Evolutionary conservation across 176 grass and related monocot genomes (phyloP), one percentile per base, ranked within the genome.

Genomic region (Musa beccarii): DNA sequence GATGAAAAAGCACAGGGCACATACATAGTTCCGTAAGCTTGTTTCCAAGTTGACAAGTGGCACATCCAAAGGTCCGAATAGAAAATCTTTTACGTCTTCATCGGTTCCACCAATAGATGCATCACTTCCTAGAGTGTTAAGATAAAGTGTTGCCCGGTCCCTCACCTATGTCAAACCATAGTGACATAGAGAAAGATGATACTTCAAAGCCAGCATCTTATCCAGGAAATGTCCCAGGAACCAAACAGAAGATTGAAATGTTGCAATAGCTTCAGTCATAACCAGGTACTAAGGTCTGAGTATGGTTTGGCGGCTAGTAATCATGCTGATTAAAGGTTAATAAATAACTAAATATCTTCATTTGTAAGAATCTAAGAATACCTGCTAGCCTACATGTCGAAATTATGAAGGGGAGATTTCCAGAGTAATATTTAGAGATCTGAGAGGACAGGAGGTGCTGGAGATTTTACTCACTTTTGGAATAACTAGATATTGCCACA

Each of bases 61-160:
- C 76, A 94, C 84, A 78, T 99, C 95, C 83, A 99, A 86, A 70
- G 95, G 89, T 63, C 95, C 88, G 72, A 99, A 99, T 54, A 99
- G 90, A 68, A 99, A 94, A 16, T 94, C 91, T 25, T 84, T 89
- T 21, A 84, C 89, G 77, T 99, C 95, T 86, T 87, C 89, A 72
- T 91, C 86, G 20, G 82, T 87, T 59, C 92, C 91, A 73, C 82
- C 90, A 76, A 89, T 85, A 43, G 76, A 77, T 49, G 82, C 91
- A 80, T 94, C 91, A 19, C 90, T 85, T 68, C 68, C 86, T 57
- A 99, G 78, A 51, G 89, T 80, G 64, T 99, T 89, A 67, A 99
- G 68, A 74, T 92, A 99, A 78, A 99, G 91, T 66, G 95, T 99
- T 0, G 95, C 95, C 23, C 95, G 87, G 66, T 99, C 95, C 49